Percentiles rank a stretch among this genome's conserved stretches.
Evolutionary conservation across 257 asterid genomes (phyloP).

Genomic region (Jasminum sambac): DNA sequence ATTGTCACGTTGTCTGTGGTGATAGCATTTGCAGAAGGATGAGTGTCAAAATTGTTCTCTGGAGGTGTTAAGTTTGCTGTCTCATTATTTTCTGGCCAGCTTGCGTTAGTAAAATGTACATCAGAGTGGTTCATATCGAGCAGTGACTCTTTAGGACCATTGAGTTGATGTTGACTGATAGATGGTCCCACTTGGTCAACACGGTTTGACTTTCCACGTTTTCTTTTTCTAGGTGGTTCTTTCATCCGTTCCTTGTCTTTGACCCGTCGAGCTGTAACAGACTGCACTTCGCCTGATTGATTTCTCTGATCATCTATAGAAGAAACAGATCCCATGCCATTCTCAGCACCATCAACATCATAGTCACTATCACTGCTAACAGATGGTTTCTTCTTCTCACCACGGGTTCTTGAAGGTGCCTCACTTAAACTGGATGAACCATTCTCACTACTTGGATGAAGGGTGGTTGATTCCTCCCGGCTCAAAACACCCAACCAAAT

Average conservation of each 20-base stretch:
- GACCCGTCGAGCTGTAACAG: constrained; percentile 26
- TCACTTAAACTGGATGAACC: constrained; percentile 72
- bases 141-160: constrained; percentile 32
- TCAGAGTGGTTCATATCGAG: constrained; percentile 36
- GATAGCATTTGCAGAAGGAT: constrained; percentile 36
- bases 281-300: constrained; percentile 26
- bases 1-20: constrained; percentile 15
- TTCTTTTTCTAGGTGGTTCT: constrained; percentile 36
- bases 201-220: constrained; percentile 33
- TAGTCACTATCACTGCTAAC: constrained; percentile 72
- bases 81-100: constrained; percentile 28
- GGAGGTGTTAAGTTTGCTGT: constrained; percentile 25
- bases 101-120: constrained; percentile 24
- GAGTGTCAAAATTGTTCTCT: constrained; percentile 30
- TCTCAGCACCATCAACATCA: constrained; percentile 61
- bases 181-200: constrained; percentile 32
- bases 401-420: constrained; percentile 44
- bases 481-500: constrained; percentile 76
- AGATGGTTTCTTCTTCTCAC: constrained; percentile 51
- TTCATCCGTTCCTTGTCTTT: constrained; percentile 34
- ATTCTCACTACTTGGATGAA: constrained; percentile 62
- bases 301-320: constrained; percentile 51
- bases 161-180: constrained; percentile 32
- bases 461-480: constrained; percentile 64
- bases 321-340: constrained; percentile 59